Evolutionary conservation across 2,329 filamentous ascomycete genomes (phyloP), one percentile per base, ranked within the genome.

Genomic region (Diaporthe sp.): DNA sequence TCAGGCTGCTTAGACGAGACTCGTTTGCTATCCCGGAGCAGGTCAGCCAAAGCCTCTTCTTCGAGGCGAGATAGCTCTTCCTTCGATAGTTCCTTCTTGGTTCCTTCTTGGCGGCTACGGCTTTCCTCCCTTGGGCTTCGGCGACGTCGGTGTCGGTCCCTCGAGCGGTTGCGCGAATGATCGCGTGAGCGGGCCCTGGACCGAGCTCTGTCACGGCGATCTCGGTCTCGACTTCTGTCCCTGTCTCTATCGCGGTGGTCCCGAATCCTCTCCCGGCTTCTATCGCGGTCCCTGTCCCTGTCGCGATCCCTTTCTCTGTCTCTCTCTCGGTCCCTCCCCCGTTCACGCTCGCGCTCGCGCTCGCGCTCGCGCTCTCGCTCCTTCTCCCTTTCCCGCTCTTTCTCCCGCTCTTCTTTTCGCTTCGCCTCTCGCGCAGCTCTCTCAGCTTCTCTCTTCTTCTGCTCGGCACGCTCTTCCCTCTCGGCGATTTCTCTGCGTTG

Each of bases 51-150:
- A 1, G 90, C 90, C 78, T 91, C 89, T 78, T 88, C 87, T 78
- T 92, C 90, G 10, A 92, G 85, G 25, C 87, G 85, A 72, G 91
- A 87, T 37, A 89, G 87, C 53, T 92, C 89, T 77, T 92, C 90
- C 76, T 90, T 88, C 9, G 89, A 89, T 15, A 92, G 85, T 67
- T 89, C 85, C 79, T 90, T 88, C 81, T 89, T 89, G 55, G 86
- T 80, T 57, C 88, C 85, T 73, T 87, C 87, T 0, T 87, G 81
- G 51, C 84, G 83, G 49, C 83, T 82, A 22, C 78, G 79, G 46
- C 77, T 77, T 22, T 83, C 85, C 34, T 84, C 84, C 78, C 82
- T 83, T 49, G 80, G 75, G 71, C 81, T 82, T 57, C 80, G 81
- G 61, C 83, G 82, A 19, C 82, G 81, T 8, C 81, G 79, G 53